phyloP scores from a whole-genome alignment of 2,329 filamentous ascomycete genomes.

The Aspergillus chevalieri region DNA sequence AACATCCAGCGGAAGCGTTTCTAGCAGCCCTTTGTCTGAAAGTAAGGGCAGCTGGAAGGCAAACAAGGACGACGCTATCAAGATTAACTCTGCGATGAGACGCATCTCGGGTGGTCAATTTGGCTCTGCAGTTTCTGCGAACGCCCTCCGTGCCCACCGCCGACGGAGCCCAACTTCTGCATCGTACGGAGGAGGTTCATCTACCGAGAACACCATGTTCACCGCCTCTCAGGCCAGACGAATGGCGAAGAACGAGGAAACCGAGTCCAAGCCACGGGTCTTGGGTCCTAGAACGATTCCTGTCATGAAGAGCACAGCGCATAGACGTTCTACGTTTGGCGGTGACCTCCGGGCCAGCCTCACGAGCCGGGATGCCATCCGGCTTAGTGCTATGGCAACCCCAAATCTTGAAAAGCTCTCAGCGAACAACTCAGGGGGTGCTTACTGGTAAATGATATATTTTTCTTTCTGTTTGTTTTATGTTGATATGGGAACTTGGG shows the following conservation, averaged over 20 bases:
- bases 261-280: constrained; percentile 51
- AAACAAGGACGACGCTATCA: constrained; percentile 47
- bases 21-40: constrained; percentile 38
- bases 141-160: constrained; percentile 42
- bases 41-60: constrained; percentile 45
- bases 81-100: constrained; percentile 52
- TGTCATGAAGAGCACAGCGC: constrained; percentile 49
- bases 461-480: constrained; percentile 7
- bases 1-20: constrained; percentile 32
- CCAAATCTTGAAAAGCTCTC: constrained; percentile 28
- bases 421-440: constrained; percentile 21
- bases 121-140: constrained; percentile 32
- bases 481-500: constrained; percentile 15
- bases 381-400: constrained; percentile 33
- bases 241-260: constrained; percentile 58
- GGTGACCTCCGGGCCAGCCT: constrained; percentile 35
- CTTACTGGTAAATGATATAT: constrained; percentile 18
- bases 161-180: constrained; percentile 51
- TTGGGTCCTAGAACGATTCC: constrained; percentile 57
- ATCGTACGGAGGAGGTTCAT: constrained; percentile 44
- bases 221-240: constrained; percentile 60
- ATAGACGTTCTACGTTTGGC: constrained; percentile 38
- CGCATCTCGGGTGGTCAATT: constrained; percentile 45
- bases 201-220: constrained; percentile 55
- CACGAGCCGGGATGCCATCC: constrained; percentile 32